Conservation (phyloP, 2,329 filamentous ascomycete species). For the Fonsecaea nubica region DNA sequence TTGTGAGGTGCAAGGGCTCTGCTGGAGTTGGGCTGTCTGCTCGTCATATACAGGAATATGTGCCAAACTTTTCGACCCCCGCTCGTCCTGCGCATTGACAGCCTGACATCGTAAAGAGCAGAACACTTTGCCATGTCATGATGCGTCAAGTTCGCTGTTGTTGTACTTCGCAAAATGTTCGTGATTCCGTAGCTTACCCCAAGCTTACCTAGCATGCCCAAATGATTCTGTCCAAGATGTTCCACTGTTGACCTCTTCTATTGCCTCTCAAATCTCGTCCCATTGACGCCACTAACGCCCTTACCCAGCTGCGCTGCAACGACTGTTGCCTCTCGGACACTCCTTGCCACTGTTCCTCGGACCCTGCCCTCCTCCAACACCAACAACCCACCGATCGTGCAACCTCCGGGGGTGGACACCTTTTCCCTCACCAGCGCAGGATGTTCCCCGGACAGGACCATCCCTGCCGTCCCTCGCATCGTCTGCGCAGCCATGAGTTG, state of each 20-base stretch:
- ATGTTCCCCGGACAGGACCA: constrained; percentile 66
- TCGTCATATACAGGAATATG: background rate
- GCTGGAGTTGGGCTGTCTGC: background rate
- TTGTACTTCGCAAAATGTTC: background rate
- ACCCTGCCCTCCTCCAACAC: constrained; percentile 81
- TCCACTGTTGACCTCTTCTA: constrained; percentile 1
- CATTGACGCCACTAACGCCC: constrained; percentile 39
- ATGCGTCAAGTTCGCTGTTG: background rate
- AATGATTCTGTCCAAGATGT: background rate
- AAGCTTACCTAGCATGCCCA: background rate
- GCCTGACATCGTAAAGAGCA: background rate
- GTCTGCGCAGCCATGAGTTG: constrained; percentile 68
- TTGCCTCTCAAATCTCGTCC: constrained; percentile 37
- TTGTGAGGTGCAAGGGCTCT: background rate
- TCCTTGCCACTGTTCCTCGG: constrained; percentile 70
- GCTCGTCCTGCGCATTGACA: background rate
- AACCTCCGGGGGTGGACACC: constrained; percentile 67
- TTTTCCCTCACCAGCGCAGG: constrained; percentile 66
- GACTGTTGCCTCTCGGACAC: constrained; percentile 66
- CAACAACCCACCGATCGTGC: constrained; percentile 67
- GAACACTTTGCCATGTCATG: background rate
- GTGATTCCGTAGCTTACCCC: background rate
- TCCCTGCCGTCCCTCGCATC: constrained; percentile 64
- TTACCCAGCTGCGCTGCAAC: constrained; percentile 61
- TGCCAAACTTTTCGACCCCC: constrained; percentile 1